Base-by-base conservation (phyloP, 176 grass and related monocot species). In the Juncus inflexus region DNA sequence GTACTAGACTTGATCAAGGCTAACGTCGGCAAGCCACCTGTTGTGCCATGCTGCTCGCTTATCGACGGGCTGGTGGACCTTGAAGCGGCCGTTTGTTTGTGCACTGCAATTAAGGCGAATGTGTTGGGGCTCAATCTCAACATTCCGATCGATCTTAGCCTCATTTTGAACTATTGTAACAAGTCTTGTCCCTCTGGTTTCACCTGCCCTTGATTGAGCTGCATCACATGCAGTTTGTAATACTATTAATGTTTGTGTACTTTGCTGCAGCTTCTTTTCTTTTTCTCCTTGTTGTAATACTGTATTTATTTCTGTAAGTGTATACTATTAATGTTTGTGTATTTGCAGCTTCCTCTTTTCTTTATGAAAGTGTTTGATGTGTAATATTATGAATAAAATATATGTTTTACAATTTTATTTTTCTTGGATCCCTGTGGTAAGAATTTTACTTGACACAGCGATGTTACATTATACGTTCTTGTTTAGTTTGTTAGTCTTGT, bases 161-260 rank as follows among this genome's bases (percentile, higher is more conserved):
- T 79, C 35, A 72, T 90, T 51, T 52, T 90, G 45, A 85, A 90
- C 79, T 61, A 65, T 69, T 95, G 90, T 71, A 78, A 76, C 79
- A 95, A 74, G 77, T 70, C 82, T 60, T 62, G 87, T 54, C 90
- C 90, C 0, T 60, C 40, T 52, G 90, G 77, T 15, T 95, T 86
- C 90, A 65, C 74, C 52, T 95, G 86, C 70, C 11, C 82, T 2
- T 70, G 19, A 28, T 28, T 28, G n/a, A 71, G 13, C 52, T 58
- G 39, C 54, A 15, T 1, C 67, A 58, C 2, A 56, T 58, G 5
- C 10, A 19, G 42, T 51, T 66, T 28, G 19, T 28, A 28, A 28
- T 28, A 28, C 19, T 28, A 28, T 28, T 28, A 28, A 28, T 28
- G 7, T 12, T 52, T 52, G 49, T 52, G 49, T 52, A 12, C 12